Conservation (phyloP, 495 filamentous ascomycete species). For the Hyaloscypha hepaticicola region DNA sequence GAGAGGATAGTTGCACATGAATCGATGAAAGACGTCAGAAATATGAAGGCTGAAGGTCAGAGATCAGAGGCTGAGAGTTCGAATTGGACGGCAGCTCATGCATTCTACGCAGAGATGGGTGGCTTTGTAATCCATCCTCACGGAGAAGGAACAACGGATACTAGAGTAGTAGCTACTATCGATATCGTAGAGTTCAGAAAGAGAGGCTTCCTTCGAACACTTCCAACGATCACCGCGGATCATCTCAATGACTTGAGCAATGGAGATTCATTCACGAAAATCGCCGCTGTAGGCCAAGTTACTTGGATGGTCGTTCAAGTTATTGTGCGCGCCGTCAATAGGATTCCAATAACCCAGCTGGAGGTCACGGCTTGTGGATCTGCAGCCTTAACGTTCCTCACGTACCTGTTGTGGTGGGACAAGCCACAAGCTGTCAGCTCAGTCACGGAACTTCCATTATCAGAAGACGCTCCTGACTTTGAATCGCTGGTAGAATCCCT, state of each 20-base stretch:
- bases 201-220: neutral
- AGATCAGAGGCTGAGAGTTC: slow-evolving; percentile 8
- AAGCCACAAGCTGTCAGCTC: slow-evolving; percentile 35
- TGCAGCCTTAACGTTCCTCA: slow-evolving; percentile 29
- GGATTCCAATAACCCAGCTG: slow-evolving; percentile 33
- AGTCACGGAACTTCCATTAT: slow-evolving; percentile 17
- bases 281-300: slow-evolving; percentile 33
- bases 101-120: slow-evolving; percentile 44
- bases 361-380: slow-evolving; percentile 36
- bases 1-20: slow-evolving; percentile 15
- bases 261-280: slow-evolving; percentile 35
- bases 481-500: neutral
- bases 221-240: slow-evolving; percentile 13
- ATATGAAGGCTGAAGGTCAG: neutral
- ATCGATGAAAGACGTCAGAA: slow-evolving; percentile 3
- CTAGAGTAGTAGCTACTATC: slow-evolving; percentile 24
- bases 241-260: slow-evolving; percentile 41
- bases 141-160: neutral
- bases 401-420: slow-evolving; percentile 29
- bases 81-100: slow-evolving; percentile 38
- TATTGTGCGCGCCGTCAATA: slow-evolving; percentile 25
- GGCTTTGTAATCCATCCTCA: slow-evolving; percentile 33
- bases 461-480: neutral
- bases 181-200: neutral
- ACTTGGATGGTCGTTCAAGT: slow-evolving; percentile 33